A percentile compares a stretch with the other conserved stretches of the same genome.
Evolutionary conservation across 495 filamentous ascomycete genomes (phyloP).

Genomic region (Talaromyces liani): DNA sequence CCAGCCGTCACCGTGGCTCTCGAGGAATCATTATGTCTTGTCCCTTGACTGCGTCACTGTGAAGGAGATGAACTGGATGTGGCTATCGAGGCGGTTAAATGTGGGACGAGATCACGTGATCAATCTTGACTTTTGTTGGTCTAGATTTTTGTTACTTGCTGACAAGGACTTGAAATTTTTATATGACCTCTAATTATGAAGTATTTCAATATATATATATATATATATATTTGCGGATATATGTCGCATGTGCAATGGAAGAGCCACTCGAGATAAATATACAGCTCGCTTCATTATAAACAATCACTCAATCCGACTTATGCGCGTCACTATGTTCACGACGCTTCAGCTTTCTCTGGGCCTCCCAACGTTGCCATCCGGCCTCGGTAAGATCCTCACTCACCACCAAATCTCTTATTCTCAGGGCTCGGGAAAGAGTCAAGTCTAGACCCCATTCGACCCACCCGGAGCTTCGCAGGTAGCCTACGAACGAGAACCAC

Average conservation of each 20-base stretch:
- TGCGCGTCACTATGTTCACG: constrained; percentile 16
- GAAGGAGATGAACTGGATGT: neutral
- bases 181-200: neutral
- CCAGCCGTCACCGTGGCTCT: neutral
- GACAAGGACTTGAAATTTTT: neutral
- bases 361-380: constrained; percentile 90
- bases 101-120: neutral
- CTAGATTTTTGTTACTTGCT: neutral
- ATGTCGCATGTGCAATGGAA: neutral
- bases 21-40: neutral
- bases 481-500: constrained; percentile 71
- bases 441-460: constrained; percentile 67
- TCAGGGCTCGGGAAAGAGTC: constrained; percentile 53
- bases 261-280: neutral
- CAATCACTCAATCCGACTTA: constrained; percentile 22
- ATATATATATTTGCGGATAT: neutral
- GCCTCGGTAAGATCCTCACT: constrained; percentile 86
- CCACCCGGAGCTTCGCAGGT: constrained; percentile 53
- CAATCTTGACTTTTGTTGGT: neutral
- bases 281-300: neutral
- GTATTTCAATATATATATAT: neutral
- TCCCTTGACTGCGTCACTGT: neutral
- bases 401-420: constrained; percentile 77
- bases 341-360: constrained; percentile 33
- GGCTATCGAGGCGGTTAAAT: neutral